These are phyloP conservation scores for Cyclocybe aegerita DNA, from an alignment of 768 basidiomycete genomes.

Conservation along the genomic window DNA sequence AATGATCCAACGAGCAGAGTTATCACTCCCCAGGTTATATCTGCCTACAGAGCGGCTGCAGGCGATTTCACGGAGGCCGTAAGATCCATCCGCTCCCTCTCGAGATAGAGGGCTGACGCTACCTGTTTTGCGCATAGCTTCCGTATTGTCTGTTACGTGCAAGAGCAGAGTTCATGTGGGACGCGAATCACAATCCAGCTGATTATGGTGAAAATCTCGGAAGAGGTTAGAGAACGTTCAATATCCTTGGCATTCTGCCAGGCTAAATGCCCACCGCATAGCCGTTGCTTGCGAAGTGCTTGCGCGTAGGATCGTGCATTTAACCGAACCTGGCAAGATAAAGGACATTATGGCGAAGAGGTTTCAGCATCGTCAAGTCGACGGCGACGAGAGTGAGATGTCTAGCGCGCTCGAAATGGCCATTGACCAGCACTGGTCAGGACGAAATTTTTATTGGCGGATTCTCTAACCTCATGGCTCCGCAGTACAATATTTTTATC, in stretches of 20 bases:
- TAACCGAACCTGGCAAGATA: constrained; percentile 59
- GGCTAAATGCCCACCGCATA: constrained; percentile 23
- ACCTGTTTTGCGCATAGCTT: constrained; percentile 42
- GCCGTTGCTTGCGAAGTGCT: constrained; percentile 84
- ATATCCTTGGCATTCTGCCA: constrained; percentile 1
- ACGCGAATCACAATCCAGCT: constrained; percentile 78
- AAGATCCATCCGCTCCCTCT: constrained; percentile 20
- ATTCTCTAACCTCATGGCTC: background rate
- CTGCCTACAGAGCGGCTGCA: constrained; percentile 74
- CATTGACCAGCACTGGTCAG: constrained; percentile 87
- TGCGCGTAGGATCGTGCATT: constrained; percentile 78
- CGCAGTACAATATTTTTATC: constrained; percentile 84
- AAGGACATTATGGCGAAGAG: constrained; percentile 76
- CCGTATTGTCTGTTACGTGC: constrained; percentile 81
- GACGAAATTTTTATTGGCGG: constrained; percentile 1
- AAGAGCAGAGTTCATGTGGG: constrained; percentile 76
- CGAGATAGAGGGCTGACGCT: background rate
- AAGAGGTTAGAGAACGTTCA: constrained; percentile 50
- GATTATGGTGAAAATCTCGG: constrained; percentile 86
- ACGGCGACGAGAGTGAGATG: constrained; percentile 75
- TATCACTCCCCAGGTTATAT: constrained; percentile 79
- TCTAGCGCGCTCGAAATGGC: constrained; percentile 84
- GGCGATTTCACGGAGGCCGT: constrained; percentile 90
- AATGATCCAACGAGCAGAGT: constrained; percentile 79
- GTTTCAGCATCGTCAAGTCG: constrained; percentile 66